Evolutionary conservation across 768 basidiomycete genomes (phyloP).

Genomic region (Trametes punicea): DNA sequence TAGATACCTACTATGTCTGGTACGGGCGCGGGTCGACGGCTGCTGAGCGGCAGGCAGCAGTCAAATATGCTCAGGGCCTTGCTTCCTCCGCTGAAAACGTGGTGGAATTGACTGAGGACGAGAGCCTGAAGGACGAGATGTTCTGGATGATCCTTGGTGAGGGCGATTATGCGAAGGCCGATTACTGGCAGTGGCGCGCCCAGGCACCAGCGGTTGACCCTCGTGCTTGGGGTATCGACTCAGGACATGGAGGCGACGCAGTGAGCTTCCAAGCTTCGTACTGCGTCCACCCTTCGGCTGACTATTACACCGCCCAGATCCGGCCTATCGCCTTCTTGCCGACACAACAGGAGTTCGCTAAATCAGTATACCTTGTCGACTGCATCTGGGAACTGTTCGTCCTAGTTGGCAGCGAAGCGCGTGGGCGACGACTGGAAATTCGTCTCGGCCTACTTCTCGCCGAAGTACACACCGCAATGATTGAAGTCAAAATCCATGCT

Average conservation of each 20-base stretch:
- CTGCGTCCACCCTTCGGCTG: neutral
- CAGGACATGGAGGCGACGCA: slow-evolving; percentile 30
- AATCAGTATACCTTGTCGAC: slow-evolving; percentile 63
- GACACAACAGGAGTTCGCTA: slow-evolving; percentile 35
- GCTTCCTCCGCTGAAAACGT: slow-evolving; percentile 37
- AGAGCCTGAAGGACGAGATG: slow-evolving; percentile 67
- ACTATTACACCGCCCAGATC: slow-evolving; percentile 39
- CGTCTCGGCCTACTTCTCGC: slow-evolving; percentile 56
- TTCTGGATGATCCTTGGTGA: slow-evolving; percentile 88
- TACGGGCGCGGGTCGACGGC: slow-evolving; percentile 67
- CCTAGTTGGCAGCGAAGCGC: slow-evolving; percentile 64
- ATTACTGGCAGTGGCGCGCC: slow-evolving; percentile 78
- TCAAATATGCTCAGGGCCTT: slow-evolving; percentile 54
- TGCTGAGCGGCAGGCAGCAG: slow-evolving; percentile 58
- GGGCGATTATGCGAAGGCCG: slow-evolving; percentile 68
- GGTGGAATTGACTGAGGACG: slow-evolving; percentile 62
- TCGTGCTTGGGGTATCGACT: slow-evolving; percentile 58
- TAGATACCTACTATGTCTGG: slow-evolving; percentile 78
- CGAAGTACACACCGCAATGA: slow-evolving; percentile 43
- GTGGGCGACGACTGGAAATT: slow-evolving; percentile 57
- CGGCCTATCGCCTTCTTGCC: slow-evolving; percentile 42
- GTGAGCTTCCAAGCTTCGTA: slow-evolving; percentile 36
- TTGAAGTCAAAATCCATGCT: neutral
- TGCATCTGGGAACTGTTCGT: slow-evolving; percentile 82
- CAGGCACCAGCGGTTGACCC: slow-evolving; percentile 40